phyloP scores from a whole-genome alignment of 768 basidiomycete species.

The Lentinula aciculospora region DNA sequence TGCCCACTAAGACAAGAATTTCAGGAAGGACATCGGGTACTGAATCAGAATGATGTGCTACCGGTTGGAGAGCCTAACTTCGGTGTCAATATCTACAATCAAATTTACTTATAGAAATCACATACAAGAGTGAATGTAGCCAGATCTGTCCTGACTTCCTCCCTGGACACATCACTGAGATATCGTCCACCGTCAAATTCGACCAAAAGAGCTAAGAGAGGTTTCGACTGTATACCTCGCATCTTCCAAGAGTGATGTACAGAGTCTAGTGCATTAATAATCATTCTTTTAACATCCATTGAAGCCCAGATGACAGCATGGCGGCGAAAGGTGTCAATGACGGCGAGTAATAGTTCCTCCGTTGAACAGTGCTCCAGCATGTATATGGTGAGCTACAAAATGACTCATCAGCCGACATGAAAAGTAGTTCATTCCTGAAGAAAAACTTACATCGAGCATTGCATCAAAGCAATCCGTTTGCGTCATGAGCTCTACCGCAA shows the following conservation, averaged over 20 bases:
- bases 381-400: conserved; percentile 42
- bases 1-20: conserved; percentile 59
- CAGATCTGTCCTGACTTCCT: conserved; percentile 57
- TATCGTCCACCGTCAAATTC: conserved; percentile 60
- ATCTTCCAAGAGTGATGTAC: conserved; percentile 61
- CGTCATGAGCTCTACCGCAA: conserved; percentile 55
- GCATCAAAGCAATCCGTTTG: conserved; percentile 60
- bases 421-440: neutral
- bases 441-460: conserved; percentile 55
- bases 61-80: conserved; percentile 42
- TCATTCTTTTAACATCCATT: conserved; percentile 55
- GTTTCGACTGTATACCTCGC: conserved; percentile 60
- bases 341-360: conserved; percentile 47
- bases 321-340: conserved; percentile 69
- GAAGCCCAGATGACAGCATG: conserved; percentile 74
- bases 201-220: conserved; percentile 55
- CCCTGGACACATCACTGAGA: conserved; percentile 48
- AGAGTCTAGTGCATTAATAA: conserved; percentile 54
- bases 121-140: conserved; percentile 57
- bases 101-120: neutral
- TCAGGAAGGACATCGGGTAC: conserved; percentile 53
- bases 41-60: conserved; percentile 26
- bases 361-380: conserved; percentile 49
- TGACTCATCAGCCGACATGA: neutral
- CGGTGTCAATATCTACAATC: neutral